Percentiles rank a stretch among this genome's conserved stretches.
Conservation (phyloP, 2,329 filamentous ascomycete genomes). For the Chlorencoelia australis region DNA sequence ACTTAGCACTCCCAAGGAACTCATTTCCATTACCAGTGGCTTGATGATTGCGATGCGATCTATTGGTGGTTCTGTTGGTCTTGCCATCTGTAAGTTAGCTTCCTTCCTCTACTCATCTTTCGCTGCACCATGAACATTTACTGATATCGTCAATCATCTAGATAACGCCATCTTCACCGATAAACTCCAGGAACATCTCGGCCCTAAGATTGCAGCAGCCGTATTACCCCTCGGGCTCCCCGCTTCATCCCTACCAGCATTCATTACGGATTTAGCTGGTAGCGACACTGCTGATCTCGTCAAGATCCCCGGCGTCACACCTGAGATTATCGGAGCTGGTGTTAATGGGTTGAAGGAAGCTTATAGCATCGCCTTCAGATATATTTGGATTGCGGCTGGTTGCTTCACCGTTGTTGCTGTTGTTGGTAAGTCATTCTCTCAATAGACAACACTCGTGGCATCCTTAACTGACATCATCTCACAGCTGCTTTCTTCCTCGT, state of each 20-base stretch:
- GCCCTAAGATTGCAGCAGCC: conserved; percentile 25
- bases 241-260: conserved; percentile 11
- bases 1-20: conserved; percentile 29
- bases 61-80: conserved; percentile 33
- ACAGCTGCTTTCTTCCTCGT: no score
- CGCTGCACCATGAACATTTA: no score
- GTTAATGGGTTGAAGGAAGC: conserved; percentile 21
- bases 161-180: conserved; percentile 24
- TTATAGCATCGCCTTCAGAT: conserved; percentile 24
- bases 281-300: conserved; percentile 22
- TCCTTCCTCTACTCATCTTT: no score
- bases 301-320: conserved; percentile 24
- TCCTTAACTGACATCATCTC: no score
- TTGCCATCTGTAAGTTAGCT: conserved; percentile 13
- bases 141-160: no score
- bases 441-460: no score
- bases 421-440: conserved; percentile 16
- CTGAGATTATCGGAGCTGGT: conserved; percentile 24
- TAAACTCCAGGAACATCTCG: conserved; percentile 18
- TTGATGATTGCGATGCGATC: conserved; percentile 31
- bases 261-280: conserved; percentile 22
- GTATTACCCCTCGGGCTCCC: conserved; percentile 25
- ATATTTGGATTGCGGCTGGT: conserved; percentile 28
- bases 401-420: conserved; percentile 24
- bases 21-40: conserved; percentile 26